Conservation (phyloP, 1,139 yeast genomes). For the Diutina pseudorugosa region DNA sequence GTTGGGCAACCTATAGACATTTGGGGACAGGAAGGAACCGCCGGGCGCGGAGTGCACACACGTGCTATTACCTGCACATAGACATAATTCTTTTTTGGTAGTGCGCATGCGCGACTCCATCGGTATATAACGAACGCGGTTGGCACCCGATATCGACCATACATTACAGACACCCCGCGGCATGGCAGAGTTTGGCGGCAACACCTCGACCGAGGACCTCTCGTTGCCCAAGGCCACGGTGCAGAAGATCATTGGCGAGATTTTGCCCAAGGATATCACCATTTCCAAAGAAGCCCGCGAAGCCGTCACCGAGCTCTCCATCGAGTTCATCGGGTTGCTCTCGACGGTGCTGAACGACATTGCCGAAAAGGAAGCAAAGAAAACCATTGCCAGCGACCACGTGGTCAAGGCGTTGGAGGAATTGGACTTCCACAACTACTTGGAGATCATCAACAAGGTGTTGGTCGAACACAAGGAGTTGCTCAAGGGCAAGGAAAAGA, state of each 20-base stretch:
- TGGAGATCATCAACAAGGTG: constrained; percentile 73
- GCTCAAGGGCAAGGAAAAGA: constrained; percentile 79
- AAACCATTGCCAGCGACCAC: constrained; percentile 94
- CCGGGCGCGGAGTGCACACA: neutral
- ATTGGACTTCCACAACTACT: constrained; percentile 76
- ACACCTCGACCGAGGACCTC: constrained; percentile 20
- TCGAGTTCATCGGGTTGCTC: constrained; percentile 88
- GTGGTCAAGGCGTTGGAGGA: constrained; percentile 84
- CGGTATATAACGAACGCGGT: neutral
- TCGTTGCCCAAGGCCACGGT: constrained; percentile 70
- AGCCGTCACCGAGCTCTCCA: constrained; percentile 90
- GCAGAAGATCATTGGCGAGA: constrained; percentile 85
- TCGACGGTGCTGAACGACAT: constrained; percentile 92
- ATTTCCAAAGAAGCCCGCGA: constrained; percentile 93
- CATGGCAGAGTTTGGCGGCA: constrained; percentile 4
- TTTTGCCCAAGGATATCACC: constrained; percentile 73
- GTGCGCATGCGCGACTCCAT: constrained; percentile 1
- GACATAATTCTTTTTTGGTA: neutral
- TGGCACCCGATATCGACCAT: neutral
- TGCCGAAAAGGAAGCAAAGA: constrained; percentile 92
- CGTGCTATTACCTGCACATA: neutral
- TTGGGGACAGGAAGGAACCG: neutral
- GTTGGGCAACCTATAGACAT: too few relatives aligned
- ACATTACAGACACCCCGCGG: neutral
- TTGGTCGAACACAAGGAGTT: constrained; percentile 80